Base-by-base conservation (phyloP, 108 stramenopile species). In the Skeletonema grethae region DNA sequence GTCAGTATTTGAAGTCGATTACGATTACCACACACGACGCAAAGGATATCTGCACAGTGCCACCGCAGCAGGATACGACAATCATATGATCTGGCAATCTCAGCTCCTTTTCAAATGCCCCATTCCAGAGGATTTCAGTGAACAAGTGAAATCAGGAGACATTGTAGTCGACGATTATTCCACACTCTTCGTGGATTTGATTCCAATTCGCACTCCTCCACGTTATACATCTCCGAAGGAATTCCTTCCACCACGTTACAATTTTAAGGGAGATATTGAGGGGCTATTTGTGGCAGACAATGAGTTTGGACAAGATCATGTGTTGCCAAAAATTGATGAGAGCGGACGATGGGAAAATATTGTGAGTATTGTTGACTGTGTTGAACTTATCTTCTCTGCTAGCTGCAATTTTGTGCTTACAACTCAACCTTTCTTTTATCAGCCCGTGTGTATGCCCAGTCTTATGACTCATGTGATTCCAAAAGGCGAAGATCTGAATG, bases 291-390 rank as follows among this genome's bases (percentile, higher is more conserved):
- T 89, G 57, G 73, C 92, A 12, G 57, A 81, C 30, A 39, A 34
- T 11, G 88, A 82, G 39, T 95, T 90, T 90, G 95, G 94, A 3
- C 67, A 75, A 15, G 62, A 87, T 2, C 92, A 93, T 61, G 59
- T 92, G 11, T 63, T 95, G 43, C 95, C 95, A 0, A 59, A 55
- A 16, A 72, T 93, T 30, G 88, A 92, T 48, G 84, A 90, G 58
- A 86, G 85, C 8, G 95, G 95, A 53, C 85, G 95, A 56, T 95
- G 95, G 95, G 88, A 87, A 68, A 95, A 95, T 64, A 84, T 95
- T 63, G 41, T 43, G 41, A 43, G 41, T 43, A 15, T 43, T 2
- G 15, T 15, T 3, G 3, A 15, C 3, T 0, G 13, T 34, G 13
- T n/a, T 43, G 15, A 28, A 28, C 1, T 1, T 15, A 4, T 43